These are phyloP conservation scores for Russula ochroleuca DNA, from an alignment of 768 basidiomycete genomes.

Conservation along the genomic window DNA sequence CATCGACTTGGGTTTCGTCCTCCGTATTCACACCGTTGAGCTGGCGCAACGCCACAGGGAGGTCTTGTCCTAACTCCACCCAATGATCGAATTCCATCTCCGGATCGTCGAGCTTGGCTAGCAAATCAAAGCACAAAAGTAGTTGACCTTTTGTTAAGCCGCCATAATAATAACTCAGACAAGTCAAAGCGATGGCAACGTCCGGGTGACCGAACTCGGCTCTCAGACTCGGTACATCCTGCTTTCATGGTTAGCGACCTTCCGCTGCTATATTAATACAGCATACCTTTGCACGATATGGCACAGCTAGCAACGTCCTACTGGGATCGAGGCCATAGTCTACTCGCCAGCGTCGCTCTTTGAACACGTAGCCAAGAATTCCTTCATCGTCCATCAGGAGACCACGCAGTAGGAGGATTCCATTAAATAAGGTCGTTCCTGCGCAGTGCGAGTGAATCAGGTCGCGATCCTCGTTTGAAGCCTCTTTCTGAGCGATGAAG, in stretches of 20 bases:
- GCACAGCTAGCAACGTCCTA: conserved; percentile 48
- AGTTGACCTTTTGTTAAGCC: conserved; percentile 43
- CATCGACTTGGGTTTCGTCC: conserved; percentile 36
- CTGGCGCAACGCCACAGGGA: conserved; percentile 35
- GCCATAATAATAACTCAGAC: conserved; percentile 46
- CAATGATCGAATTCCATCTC: conserved; percentile 41
- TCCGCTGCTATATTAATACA: background rate
- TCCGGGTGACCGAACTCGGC: conserved; percentile 55
- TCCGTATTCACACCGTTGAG: conserved; percentile 42
- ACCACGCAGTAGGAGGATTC: conserved; percentile 44
- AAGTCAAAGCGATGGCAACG: conserved; percentile 43
- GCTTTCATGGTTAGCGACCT: background rate
- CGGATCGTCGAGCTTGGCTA: conserved; percentile 43
- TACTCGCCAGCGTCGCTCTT: conserved; percentile 46
- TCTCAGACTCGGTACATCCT: conserved; percentile 44
- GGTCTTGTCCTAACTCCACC: conserved; percentile 29
- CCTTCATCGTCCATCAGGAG: conserved; percentile 37
- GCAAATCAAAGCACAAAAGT: conserved; percentile 36
- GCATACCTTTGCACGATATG: conserved; percentile 43
- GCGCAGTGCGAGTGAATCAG: background rate
- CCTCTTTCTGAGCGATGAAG: background rate
- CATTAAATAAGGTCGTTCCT: conserved; percentile 33
- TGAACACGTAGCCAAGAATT: conserved; percentile 39
- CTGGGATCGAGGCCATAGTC: conserved; percentile 46
- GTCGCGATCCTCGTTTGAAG: conserved; percentile 2